These are phyloP conservation scores for Vitis riparia DNA, from an alignment of 164 flowering plant species.

Conservation along the genomic window DNA sequence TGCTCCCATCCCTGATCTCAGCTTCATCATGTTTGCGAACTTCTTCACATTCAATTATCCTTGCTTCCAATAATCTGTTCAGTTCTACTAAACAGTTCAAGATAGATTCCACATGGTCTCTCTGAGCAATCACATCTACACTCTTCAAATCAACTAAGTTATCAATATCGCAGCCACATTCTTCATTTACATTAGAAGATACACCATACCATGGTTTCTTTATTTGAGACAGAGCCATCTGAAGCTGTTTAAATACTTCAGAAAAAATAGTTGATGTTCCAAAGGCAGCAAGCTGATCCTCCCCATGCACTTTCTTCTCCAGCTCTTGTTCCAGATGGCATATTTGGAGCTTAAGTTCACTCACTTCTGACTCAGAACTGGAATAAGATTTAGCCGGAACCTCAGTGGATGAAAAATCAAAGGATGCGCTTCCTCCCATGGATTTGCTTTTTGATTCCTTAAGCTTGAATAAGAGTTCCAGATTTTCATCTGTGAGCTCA, in stretches of 20 bases:
- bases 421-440: not conserved
- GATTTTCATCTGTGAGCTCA: slow-evolving; percentile 65
- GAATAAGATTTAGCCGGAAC: slow-evolving; percentile 5
- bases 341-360: slow-evolving; percentile 25
- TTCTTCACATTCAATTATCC: slow-evolving; percentile 28
- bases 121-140: slow-evolving; percentile 11
- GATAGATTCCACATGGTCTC: slow-evolving; percentile 29
- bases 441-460: slow-evolving; percentile 32
- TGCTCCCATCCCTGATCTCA: slow-evolving; percentile 20
- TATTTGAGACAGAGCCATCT: slow-evolving; percentile 31
- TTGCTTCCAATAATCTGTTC: slow-evolving; percentile 38
- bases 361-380: slow-evolving; percentile 26
- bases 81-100: slow-evolving; percentile 24
- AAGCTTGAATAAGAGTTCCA: slow-evolving; percentile 49
- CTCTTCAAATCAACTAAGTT: slow-evolving; percentile 13
- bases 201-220: slow-evolving; percentile 27
- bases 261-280: slow-evolving; percentile 22
- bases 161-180: slow-evolving; percentile 13
- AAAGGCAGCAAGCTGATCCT: slow-evolving; percentile 13
- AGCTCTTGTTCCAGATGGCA: slow-evolving; percentile 27
- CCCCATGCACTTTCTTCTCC: slow-evolving; percentile 22
- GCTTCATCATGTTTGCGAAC: slow-evolving; percentile 20
- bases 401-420: slow-evolving; percentile 8
- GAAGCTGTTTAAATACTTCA: slow-evolving; percentile 36
- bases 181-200: slow-evolving; percentile 12